These are phyloP conservation scores for Hyphopichia wangnamkhiaoensis DNA, from an alignment of 1,139 yeast genomes.

Conservation along the genomic window DNA sequence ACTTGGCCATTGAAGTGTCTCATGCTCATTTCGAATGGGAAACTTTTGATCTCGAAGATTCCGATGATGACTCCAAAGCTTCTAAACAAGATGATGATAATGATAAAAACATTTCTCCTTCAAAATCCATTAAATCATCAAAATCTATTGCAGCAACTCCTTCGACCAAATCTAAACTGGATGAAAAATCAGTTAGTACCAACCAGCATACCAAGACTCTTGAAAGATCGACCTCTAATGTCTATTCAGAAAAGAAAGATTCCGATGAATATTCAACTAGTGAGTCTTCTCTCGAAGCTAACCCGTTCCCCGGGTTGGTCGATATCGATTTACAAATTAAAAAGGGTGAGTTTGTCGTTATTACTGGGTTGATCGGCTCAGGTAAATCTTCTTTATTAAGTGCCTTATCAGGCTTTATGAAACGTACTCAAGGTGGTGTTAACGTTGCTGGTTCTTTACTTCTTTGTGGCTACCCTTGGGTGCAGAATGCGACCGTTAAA, in stretches of 20 bases:
- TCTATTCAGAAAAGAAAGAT: constrained; percentile 2
- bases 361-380: constrained; percentile 74
- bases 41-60: constrained; percentile 30
- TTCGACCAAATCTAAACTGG: constrained; percentile 2
- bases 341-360: constrained; percentile 63
- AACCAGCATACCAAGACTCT: constrained; percentile 8
- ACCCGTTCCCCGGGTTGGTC: constrained; percentile 17
- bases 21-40: constrained; percentile 42
- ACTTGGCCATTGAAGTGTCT: constrained; percentile 26
- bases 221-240: neutral
- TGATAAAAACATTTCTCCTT: neutral
- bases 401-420: constrained; percentile 63
- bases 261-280: constrained; percentile 6
- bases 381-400: constrained; percentile 68
- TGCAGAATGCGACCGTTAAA: constrained; percentile 44
- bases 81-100: constrained; percentile 9
- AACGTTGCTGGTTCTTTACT: constrained; percentile 39
- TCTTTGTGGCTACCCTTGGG: constrained; percentile 55
- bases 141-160: too few relatives aligned
- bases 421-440: constrained; percentile 38
- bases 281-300: neutral
- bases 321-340: constrained; percentile 44
- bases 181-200: neutral
- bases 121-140: constrained; percentile 2
- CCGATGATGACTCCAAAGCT: constrained; percentile 11